phyloP scores from a whole-genome alignment of 2,329 filamentous ascomycete genomes.

The Davidsoniella australis region DNA sequence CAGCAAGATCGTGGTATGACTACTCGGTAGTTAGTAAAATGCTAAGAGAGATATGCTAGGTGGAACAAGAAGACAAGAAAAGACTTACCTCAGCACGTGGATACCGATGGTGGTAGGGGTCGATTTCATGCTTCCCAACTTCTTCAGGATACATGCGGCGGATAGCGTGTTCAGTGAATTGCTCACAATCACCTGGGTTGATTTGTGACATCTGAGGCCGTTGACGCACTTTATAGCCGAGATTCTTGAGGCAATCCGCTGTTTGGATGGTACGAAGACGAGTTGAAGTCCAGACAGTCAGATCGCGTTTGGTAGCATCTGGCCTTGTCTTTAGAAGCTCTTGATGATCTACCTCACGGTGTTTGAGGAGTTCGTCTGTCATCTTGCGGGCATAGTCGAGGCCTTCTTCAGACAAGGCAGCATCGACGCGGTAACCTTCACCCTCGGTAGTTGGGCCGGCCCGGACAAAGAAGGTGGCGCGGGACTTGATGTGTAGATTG shows the following conservation, averaged over 20 bases:
- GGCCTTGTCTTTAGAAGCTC: conserved; percentile 49
- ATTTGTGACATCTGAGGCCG: conserved; percentile 93
- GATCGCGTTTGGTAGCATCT: conserved; percentile 53
- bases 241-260: conserved; percentile 58
- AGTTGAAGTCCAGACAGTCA: conserved; percentile 92
- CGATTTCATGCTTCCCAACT: conserved; percentile 77
- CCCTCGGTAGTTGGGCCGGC: conserved; percentile 76
- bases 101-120: conserved; percentile 94
- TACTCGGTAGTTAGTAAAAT: conserved; percentile 21
- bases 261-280: conserved; percentile 82
- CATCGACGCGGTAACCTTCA: conserved; percentile 83
- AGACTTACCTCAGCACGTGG: conserved; percentile 67
- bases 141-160: conserved; percentile 74
- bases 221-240: conserved; percentile 75
- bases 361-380: conserved; percentile 65
- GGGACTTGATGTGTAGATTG: conserved; percentile 90
- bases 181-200: conserved; percentile 91
- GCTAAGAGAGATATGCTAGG: not conserved
- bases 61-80: not conserved
- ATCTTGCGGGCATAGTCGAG: conserved; percentile 68
- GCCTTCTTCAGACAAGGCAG: conserved; percentile 65
- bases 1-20: conserved; percentile 98
- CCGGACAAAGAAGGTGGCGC: conserved; percentile 83
- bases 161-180: conserved; percentile 71
- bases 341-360: conserved; percentile 66